A percentile compares a stretch with the other conserved stretches of the same genome.
These are phyloP conservation scores for Diplogelasinospora grovesii DNA, from an alignment of 495 filamentous ascomycete species.

Conservation along the genomic window DNA sequence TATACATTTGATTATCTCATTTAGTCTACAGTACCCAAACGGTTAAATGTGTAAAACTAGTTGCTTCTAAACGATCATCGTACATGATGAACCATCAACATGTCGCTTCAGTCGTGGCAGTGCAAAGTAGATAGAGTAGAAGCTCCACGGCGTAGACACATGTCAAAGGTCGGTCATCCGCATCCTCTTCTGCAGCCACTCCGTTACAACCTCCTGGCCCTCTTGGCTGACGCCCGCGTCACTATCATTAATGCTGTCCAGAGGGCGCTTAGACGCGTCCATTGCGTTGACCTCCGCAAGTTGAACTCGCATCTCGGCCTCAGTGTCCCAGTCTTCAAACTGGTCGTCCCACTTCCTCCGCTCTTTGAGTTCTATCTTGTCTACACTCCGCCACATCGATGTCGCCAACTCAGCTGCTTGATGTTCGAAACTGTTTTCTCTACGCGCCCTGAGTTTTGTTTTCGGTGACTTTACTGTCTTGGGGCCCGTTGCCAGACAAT, in stretches of 20 bases:
- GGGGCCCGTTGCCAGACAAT: too few species aligned
- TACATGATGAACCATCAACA: too few species aligned
- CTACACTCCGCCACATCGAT: slow-evolving; percentile 33
- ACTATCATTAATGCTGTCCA: neutral
- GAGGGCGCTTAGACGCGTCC: too few species aligned
- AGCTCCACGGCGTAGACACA: neutral
- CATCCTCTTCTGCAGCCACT: slow-evolving; percentile 25
- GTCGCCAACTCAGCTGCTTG: slow-evolving; percentile 31
- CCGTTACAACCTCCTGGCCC: slow-evolving; percentile 13
- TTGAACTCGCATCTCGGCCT: slow-evolving; percentile 13
- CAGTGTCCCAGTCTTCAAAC: slow-evolving; percentile 5
- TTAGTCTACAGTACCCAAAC: too few species aligned
- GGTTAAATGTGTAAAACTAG: too few species aligned
- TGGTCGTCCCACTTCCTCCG: slow-evolving; percentile 21
- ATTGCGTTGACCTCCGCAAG: slow-evolving; percentile 2
- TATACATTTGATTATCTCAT: too few species aligned
- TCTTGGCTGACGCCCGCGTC: slow-evolving; percentile 7
- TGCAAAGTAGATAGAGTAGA: too few species aligned
- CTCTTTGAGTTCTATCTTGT: slow-evolving; percentile 26
- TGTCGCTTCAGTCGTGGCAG: too few species aligned
- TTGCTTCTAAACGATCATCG: too few species aligned
- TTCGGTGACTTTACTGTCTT: too few species aligned
- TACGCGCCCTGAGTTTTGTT: too few species aligned
- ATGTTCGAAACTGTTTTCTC: slow-evolving; percentile 25
- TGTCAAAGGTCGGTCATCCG: neutral